Evolutionary conservation across 139 green algal species (phyloP).

Genomic region (Micractinium conductrix): DNA sequence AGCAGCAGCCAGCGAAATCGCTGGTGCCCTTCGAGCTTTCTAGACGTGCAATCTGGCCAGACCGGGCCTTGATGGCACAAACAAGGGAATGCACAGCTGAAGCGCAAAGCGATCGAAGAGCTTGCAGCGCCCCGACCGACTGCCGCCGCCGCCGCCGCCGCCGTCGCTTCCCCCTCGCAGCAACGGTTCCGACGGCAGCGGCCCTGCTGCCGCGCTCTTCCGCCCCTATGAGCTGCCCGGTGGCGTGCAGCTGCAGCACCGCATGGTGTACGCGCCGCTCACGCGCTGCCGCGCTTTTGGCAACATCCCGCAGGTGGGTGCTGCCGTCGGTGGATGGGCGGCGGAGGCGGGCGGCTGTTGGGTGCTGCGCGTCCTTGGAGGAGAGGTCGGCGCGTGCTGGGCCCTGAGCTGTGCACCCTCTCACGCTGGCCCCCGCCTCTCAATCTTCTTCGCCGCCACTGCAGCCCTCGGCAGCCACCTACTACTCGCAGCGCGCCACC

Average conservation of each 20-base stretch:
- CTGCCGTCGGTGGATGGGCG: neutral
- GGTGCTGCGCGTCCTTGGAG: neutral
- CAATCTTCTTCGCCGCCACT: too few relatives aligned
- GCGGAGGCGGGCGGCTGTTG: neutral
- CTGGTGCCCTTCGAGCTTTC: neutral
- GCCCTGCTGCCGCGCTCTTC: neutral
- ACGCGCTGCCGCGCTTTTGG: conserved; percentile 71
- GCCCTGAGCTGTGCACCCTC: too few relatives aligned
- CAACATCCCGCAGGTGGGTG: conserved; percentile 45
- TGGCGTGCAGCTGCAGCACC: conserved; percentile 64
- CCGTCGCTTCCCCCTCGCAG: neutral
- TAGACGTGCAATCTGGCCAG: too few relatives aligned
- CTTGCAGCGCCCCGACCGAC: too few relatives aligned
- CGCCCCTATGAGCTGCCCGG: conserved; percentile 58
- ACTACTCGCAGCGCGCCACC: conserved; percentile 69
- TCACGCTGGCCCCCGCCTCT: too few relatives aligned
- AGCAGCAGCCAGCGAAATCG: too few relatives aligned
- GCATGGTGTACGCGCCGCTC: conserved; percentile 80
- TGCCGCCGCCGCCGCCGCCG: neutral
- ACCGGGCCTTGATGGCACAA: too few relatives aligned
- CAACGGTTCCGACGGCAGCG: neutral
- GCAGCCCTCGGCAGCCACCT: conserved; percentile 29
- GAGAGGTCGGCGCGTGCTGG: too few relatives aligned
- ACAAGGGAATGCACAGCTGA: too few relatives aligned
- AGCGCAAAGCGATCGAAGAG: too few relatives aligned